These are phyloP conservation scores for Carex parvula DNA, from an alignment of 176 grass and related monocot genomes.

Conservation along the genomic window DNA sequence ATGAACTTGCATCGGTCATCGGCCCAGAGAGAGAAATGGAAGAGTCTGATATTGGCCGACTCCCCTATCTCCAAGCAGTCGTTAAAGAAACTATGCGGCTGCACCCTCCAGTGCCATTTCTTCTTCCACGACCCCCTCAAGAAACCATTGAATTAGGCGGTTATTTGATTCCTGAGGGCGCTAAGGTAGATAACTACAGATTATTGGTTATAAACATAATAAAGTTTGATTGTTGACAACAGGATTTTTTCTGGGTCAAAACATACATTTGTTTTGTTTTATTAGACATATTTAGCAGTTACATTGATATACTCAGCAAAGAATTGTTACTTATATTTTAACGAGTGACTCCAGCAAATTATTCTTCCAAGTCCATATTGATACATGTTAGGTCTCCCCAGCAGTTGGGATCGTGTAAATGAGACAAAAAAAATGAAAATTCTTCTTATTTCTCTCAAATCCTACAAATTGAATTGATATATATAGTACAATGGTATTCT, in stretches of 20 bases:
- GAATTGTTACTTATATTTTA: neutral
- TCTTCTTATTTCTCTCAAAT: too few species aligned
- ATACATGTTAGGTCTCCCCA: neutral
- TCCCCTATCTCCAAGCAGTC: too few species aligned
- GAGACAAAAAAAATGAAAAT: too few species aligned
- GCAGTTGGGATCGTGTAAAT: neutral
- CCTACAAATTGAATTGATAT: neutral
- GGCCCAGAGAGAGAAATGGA: neutral
- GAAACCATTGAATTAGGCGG: too few species aligned
- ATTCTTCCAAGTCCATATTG: neutral
- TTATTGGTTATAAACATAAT: neutral
- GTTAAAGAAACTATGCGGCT: too few species aligned
- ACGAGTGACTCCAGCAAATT: neutral
- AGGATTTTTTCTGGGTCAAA: too few species aligned
- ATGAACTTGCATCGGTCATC: conserved; percentile 28
- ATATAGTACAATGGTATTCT: neutral
- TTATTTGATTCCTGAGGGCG: too few species aligned
- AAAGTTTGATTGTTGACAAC: too few species aligned
- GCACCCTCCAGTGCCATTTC: too few species aligned
- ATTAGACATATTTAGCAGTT: neutral
- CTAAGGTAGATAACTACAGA: too few species aligned
- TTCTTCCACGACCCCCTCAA: too few species aligned
- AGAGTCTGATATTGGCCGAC: too few species aligned
- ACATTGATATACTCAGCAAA: neutral
- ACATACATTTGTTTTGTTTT: neutral